Evolutionary conservation across 164 flowering plant species (phyloP), one percentile per base, ranked within the genome.

Genomic region (Tetrastigma voinierianum): DNA sequence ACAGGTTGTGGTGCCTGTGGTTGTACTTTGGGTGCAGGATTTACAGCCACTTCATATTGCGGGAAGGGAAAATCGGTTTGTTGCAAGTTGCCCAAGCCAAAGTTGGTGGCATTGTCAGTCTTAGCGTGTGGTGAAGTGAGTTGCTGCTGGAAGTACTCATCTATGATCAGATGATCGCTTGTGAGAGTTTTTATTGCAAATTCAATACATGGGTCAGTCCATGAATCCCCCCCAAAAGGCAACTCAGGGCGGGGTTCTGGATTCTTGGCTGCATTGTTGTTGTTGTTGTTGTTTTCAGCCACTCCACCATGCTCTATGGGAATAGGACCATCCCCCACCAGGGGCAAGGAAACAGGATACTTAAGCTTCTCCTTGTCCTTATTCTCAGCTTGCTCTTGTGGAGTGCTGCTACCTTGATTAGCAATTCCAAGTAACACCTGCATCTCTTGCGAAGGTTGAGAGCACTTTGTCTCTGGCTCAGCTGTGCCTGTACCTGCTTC

Each of bases 141-240:
- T 53, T 73, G 81, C 61, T 75, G 79, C 59, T 76, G 77, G 54
- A 77, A 72, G 66, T 64, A 68, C 55, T 75, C 78, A 58, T 70
- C 69, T 4, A 74, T 65, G 19, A 32, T 66, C 45, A 67, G 16
- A 64, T 64, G 76, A 17, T 68, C 72, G 23, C 79, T 84, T 0
- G 85, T 81, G 1, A 85, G 85, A 64, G 89, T 83, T 73, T 81
- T 81, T 53, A 85, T 67, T 3, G 89, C 89, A 70, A 82, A 83
- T 49, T 85, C 86, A 14, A 85, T 81, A 67, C 89, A 85, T 0
- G 89, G 86, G 65, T 85, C 89, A 32, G 49, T 43, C 75, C 75
- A 83, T 13, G 76, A 70, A 57, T 76, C 81, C 2, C 62, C 81
- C 2, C 62, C 70, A 25, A 70, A 68, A 45, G 76, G 74, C 51